A percentile compares a stretch with the other conserved stretches of the same genome.
Evolutionary conservation across 352 stramenopile species (phyloP).

Genomic region (Phytophthora europaea): DNA sequence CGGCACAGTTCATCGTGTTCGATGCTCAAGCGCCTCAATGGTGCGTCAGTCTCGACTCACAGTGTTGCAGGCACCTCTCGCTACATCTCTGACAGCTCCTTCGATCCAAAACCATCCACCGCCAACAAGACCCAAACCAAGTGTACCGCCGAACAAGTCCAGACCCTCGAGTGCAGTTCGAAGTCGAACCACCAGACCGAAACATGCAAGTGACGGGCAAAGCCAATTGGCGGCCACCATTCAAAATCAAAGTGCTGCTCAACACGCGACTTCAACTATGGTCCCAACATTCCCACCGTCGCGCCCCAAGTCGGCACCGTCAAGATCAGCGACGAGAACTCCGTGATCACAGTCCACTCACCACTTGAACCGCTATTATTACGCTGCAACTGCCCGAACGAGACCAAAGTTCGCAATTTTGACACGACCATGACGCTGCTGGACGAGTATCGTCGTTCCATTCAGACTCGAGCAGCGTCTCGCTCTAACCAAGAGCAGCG

Average conservation of each 20-base stretch:
- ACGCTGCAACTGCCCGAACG: conserved; percentile 14
- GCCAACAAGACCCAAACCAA: neutral
- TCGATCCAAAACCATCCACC: neutral
- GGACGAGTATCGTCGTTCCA: conserved; percentile 65
- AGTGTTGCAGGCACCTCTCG: conserved; percentile 41
- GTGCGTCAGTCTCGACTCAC: conserved; percentile 58
- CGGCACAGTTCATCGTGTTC: conserved; percentile 19
- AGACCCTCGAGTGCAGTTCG: conserved; percentile 22
- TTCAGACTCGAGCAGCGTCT: conserved; percentile 43
- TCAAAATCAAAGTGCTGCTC: conserved; percentile 1
- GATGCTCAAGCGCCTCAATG: conserved; percentile 57
- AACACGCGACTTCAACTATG: neutral
- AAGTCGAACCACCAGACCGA: conserved; percentile 2
- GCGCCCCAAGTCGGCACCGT: conserved; percentile 33
- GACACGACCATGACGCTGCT: conserved; percentile 65
- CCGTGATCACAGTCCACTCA: neutral
- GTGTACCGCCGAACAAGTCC: neutral
- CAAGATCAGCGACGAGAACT: conserved; percentile 1
- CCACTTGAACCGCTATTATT: conserved; percentile 30
- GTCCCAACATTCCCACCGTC: conserved; percentile 17
- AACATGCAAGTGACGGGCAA: conserved; percentile 7
- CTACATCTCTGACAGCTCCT: neutral
- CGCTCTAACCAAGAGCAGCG: conserved; percentile 30
- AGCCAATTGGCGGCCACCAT: conserved; percentile 20
- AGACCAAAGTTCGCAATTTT: neutral